Conservation (phyloP, 2,329 filamentous ascomycete species). For the Alternaria sp. region DNA sequence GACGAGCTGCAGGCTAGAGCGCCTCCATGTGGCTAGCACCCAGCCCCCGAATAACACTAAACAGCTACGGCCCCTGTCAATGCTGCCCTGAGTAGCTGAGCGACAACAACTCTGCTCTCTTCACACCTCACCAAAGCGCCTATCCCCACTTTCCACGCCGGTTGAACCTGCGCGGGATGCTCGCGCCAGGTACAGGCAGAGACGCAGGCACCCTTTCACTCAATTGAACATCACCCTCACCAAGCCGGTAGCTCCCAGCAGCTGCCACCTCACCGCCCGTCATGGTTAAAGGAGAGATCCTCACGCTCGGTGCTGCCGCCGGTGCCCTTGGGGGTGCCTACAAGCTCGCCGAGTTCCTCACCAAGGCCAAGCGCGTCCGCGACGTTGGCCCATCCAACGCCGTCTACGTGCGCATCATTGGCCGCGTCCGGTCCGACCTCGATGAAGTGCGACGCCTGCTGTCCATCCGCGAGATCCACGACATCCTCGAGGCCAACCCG, state of each 20-base stretch:
- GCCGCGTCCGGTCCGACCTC: constrained; percentile 46
- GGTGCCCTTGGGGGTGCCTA: constrained; percentile 46
- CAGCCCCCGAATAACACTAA: constrained; percentile 26
- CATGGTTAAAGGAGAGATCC: constrained; percentile 43
- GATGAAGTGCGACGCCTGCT: constrained; percentile 48
- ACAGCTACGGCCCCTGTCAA: constrained; percentile 6
- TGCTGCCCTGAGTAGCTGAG: constrained; percentile 12
- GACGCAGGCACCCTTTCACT: constrained; percentile 26
- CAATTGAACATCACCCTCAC: constrained; percentile 25
- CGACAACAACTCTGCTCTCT: constrained; percentile 19
- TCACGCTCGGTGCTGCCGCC: constrained; percentile 42
- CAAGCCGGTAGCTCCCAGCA: constrained; percentile 13
- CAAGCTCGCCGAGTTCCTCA: constrained; percentile 47
- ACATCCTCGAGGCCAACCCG: constrained; percentile 45
- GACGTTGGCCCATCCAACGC: constrained; percentile 47
- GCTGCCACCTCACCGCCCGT: constrained; percentile 14
- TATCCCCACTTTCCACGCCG: constrained; percentile 23
- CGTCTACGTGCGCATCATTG: constrained; percentile 49
- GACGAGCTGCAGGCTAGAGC: constrained; percentile 16
- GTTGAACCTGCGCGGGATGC: constrained; percentile 41
- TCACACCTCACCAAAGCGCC: constrained; percentile 23
- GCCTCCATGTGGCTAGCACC: constrained; percentile 20
- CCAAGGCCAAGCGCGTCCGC: constrained; percentile 43
- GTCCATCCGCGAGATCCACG: constrained; percentile 45
- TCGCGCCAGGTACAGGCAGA: constrained; percentile 37